Evolutionary conservation across 148 eudicot species (phyloP).

Genomic region (Fallopia convolvulus): DNA sequence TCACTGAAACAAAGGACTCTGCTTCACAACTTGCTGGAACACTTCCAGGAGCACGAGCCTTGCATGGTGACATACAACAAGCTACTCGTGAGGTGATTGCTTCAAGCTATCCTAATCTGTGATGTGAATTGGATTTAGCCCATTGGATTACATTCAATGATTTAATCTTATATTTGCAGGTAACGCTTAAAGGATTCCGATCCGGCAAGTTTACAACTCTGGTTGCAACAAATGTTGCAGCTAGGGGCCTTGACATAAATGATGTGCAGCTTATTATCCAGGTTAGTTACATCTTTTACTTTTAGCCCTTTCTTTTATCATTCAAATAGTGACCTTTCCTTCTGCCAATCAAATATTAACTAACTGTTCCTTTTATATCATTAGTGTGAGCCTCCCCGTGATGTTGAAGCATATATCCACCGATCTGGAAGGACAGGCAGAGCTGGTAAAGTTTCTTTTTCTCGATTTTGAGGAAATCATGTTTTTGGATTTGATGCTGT

Average conservation of each 20-base stretch:
- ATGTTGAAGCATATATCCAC: conserved; percentile 96
- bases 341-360: background rate
- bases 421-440: conserved; percentile 98
- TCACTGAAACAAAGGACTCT: conserved; percentile 77
- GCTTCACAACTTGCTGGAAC: conserved; percentile 64
- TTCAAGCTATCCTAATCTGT: background rate
- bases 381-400: conserved; percentile 97
- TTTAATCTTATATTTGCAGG: conserved; percentile 28
- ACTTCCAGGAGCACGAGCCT: conserved; percentile 77
- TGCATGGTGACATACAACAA: conserved; percentile 96
- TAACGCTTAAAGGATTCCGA: conserved; percentile 75
- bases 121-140: background rate
- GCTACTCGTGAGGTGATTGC: conserved; percentile 73
- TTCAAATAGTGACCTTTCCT: background rate
- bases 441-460: conserved; percentile 46
- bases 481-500: background rate
- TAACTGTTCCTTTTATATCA: background rate
- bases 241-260: conserved; percentile 86
- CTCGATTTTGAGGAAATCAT: background rate
- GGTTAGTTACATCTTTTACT: conserved; percentile 23
- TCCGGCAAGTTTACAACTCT: conserved; percentile 79
- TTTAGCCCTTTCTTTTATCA: background rate
- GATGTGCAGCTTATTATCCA: conserved; percentile 90
- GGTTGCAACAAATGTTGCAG: conserved; percentile 95
- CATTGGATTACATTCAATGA: background rate